These are phyloP conservation scores for Cladophialophora carrionii DNA, from an alignment of 2,329 filamentous ascomycete genomes.

Conservation along the genomic window DNA sequence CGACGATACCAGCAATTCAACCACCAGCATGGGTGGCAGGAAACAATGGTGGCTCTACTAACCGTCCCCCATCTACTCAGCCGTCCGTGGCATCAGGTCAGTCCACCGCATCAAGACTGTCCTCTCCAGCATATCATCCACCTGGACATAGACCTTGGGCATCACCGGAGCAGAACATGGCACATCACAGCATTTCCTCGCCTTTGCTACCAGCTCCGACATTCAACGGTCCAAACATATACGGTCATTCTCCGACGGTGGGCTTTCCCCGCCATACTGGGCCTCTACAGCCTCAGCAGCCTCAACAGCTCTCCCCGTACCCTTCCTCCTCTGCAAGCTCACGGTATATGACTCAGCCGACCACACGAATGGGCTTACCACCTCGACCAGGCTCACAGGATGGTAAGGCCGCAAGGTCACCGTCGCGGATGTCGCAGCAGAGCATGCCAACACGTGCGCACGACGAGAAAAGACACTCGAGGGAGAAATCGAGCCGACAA, in stretches of 20 bases:
- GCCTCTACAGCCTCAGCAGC: slow-evolving; percentile 16
- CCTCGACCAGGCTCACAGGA: slow-evolving; percentile 36
- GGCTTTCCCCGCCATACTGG: slow-evolving; percentile 23
- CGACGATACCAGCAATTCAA: slow-evolving; percentile 14
- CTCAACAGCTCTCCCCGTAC: slow-evolving; percentile 9
- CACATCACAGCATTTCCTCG: slow-evolving; percentile 35
- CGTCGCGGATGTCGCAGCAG: slow-evolving; percentile 35
- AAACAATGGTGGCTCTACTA: background rate
- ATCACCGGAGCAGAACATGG: slow-evolving; percentile 32
- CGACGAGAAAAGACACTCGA: slow-evolving; percentile 30
- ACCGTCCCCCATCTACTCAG: slow-evolving; percentile 21
- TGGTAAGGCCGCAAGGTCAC: slow-evolving; percentile 34
- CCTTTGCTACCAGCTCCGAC: slow-evolving; percentile 34
- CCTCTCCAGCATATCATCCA: slow-evolving; percentile 31
- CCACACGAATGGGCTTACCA: slow-evolving; percentile 23
- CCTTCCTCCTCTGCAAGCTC: slow-evolving; percentile 9
- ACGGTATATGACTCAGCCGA: slow-evolving; percentile 23
- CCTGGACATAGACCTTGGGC: slow-evolving; percentile 34
- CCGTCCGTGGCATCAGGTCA: slow-evolving; percentile 27
- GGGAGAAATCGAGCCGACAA: slow-evolving; percentile 38
- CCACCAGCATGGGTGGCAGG: slow-evolving; percentile 15
- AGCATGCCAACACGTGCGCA: slow-evolving; percentile 21
- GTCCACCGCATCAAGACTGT: slow-evolving; percentile 27
- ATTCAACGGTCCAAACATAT: slow-evolving; percentile 28
- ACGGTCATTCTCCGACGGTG: slow-evolving; percentile 22